Base-by-base conservation (phyloP, 1,284 basidiomycete species). In the Malassezia brasiliensis region DNA sequence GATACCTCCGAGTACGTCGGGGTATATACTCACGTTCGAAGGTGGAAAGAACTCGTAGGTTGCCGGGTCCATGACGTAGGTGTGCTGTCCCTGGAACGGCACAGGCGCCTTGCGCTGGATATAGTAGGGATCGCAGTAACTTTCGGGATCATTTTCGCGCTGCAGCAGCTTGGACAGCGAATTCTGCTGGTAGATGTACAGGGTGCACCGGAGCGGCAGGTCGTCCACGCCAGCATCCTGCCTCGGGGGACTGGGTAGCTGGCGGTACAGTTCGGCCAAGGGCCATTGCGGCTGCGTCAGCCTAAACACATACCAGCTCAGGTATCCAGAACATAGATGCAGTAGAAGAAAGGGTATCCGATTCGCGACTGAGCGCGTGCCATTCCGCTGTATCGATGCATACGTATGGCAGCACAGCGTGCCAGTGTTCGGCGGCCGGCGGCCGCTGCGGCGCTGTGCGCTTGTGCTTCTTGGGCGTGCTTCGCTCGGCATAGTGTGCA, bases 141-240 rank as follows among this genome's bases (percentile, higher is more conserved):
- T 40, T 6, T 34, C 12, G 2, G 60, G 60, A 9, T n/a, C 8
- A 2, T 45, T 19, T 32, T 62, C 60, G 1, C 58, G 58, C 37
- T 61, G 58, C 15, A 62, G 32, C 35, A 62, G 35, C 41, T 56
- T 54, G n/a, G 48, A 47, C 7, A 62, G 34, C 5, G 60, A 52
- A 6, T 45, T 51, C 10, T 34, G 19, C 38, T 62, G 60, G 44
- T 61, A 61, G 9, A 10, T 17, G 48, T 35, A 56, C 14, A 62
- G 46, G 2, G 36, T 40, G 30, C 44, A 52, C n/a, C 20, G 25
- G 2, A 60, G 50, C 19, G 39, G 37, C 12, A 49, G 15, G 19
- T 42, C 37, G 15, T 30, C 28, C n/a, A 11, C 35, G 5, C 6
- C 12, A 9, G 6, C 7, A 3, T 14, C 10, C 6, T 25, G 11